Conservation (phyloP, 192 early-diverging fungal genomes). For the Chytriomyces sp. region DNA sequence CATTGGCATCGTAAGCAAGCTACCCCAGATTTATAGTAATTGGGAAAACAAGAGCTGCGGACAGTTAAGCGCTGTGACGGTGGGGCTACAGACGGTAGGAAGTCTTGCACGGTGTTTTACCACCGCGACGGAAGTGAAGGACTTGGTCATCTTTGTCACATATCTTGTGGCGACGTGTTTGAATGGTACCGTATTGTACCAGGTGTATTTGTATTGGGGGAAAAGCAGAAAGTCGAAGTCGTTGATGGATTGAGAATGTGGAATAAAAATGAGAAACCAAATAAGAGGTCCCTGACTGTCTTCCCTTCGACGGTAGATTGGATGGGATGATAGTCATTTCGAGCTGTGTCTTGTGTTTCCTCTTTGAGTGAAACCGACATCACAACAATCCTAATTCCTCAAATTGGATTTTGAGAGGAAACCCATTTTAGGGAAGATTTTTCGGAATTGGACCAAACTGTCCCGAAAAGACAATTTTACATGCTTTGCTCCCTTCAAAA, state of each 20-base stretch:
- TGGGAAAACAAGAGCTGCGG: conserved; percentile 83
- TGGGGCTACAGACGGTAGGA: conserved; percentile 89
- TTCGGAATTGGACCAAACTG: too few relatives aligned
- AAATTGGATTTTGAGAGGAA: too few relatives aligned
- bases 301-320: too few relatives aligned
- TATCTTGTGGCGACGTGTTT: conserved; percentile 71
- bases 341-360: too few relatives aligned
- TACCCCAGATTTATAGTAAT: conserved; percentile 90
- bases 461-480: too few relatives aligned
- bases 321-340: too few relatives aligned
- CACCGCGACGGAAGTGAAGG: conserved; percentile 89
- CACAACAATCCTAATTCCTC: too few relatives aligned
- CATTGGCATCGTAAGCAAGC: conserved; percentile 76
- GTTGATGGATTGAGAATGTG: conserved; percentile 18
- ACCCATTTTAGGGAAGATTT: too few relatives aligned
- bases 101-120: conserved; percentile 86
- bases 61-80: conserved; percentile 89
- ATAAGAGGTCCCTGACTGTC: too few relatives aligned
- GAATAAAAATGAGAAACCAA: too few relatives aligned
- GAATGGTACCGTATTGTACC: conserved; percentile 63
- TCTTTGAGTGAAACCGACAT: too few relatives aligned
- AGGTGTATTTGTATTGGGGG: conserved; percentile 40
- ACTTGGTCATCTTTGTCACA: conserved; percentile 75
- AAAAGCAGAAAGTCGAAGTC: conserved; percentile 16
- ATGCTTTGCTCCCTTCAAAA: too few relatives aligned